These are phyloP conservation scores for Aspergillus pseudoterreus DNA, from an alignment of 2,329 filamentous ascomycete species.

Conservation along the genomic window DNA sequence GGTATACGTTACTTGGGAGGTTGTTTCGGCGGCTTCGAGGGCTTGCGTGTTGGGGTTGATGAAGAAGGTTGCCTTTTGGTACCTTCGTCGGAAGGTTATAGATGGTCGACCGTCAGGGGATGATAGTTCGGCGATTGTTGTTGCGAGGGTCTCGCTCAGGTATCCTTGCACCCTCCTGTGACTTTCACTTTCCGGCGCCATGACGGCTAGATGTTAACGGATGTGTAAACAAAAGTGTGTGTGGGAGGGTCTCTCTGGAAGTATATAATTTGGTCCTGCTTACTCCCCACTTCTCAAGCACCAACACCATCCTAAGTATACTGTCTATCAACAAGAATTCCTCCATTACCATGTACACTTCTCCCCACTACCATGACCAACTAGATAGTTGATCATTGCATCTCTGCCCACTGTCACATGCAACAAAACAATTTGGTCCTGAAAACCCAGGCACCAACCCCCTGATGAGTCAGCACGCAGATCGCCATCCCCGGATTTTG, in stretches of 20 bases:
- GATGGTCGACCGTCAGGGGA: constrained; percentile 24
- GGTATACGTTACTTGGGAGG: constrained; percentile 32
- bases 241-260: background rate
- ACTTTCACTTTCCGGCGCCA: background rate
- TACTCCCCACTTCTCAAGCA: no score
- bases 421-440: background rate
- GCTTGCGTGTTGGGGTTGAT: constrained; percentile 28
- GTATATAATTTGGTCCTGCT: background rate
- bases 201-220: background rate
- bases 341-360: no score
- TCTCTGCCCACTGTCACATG: no score
- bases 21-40: constrained; percentile 20
- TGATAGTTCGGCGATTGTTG: constrained; percentile 23
- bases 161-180: constrained; percentile 22
- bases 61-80: constrained; percentile 16
- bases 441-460: constrained; percentile 1
- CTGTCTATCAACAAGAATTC: no score
- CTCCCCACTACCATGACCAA: no score
- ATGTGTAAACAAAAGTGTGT: background rate
- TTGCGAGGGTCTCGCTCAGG: constrained; percentile 25
- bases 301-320: no score
- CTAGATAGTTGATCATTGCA: no score
- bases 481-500: background rate
- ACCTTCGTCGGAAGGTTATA: constrained; percentile 28
- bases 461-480: constrained; percentile 16